Base-by-base conservation (phyloP, 2,329 filamentous ascomycete genomes). In the Pestalotiopsis sp. region DNA sequence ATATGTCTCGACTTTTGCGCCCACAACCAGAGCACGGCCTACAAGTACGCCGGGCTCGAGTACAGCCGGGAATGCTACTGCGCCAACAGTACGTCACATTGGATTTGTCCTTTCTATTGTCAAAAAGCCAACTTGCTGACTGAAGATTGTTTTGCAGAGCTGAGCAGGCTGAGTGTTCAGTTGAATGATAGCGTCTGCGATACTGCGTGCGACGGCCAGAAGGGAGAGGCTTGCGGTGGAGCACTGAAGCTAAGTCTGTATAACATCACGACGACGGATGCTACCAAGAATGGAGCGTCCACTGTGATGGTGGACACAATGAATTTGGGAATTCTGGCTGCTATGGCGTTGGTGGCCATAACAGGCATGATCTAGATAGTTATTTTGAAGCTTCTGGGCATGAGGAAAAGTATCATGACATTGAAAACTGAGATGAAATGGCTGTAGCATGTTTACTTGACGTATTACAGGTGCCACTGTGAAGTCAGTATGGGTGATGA, bases 1-100 rank as follows among this genome's bases (percentile, higher is more conserved):
- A 73, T 77, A 68, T 90, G 88, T 74, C 80, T 88, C 27, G 76
- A 77, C 9, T 88, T 84, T 76, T 90, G 87, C 79, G 70, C 68
- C 6, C 45, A 57, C 61, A 71, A 72, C 67, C 58, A 23, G 56
- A 63, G 76, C n/a, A 80, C 38, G 74, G 75, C 64, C 38, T 87
- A 83, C 72, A 78, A 79, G 66, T 88, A 85, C 74, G 87, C 87
- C 3, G 87, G 87, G 2, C 74, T 90, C 56, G 86, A 90, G 78
- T 89, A 84, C 77, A 80, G 84, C 14, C 77, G 81, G 56, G 87
- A 90, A 79, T 91, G 88, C 82, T 90, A 87, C 83, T 91, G 89
- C 76, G 82, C 85, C 25, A 79, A 83, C 20, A 79, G 79, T 52
- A 52, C 1, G 45, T 52, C 5, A 9, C 3, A 62, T 74, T 90